Evolutionary conservation across 495 filamentous ascomycete species (phyloP).

Genomic region (Xylaria sp.): DNA sequence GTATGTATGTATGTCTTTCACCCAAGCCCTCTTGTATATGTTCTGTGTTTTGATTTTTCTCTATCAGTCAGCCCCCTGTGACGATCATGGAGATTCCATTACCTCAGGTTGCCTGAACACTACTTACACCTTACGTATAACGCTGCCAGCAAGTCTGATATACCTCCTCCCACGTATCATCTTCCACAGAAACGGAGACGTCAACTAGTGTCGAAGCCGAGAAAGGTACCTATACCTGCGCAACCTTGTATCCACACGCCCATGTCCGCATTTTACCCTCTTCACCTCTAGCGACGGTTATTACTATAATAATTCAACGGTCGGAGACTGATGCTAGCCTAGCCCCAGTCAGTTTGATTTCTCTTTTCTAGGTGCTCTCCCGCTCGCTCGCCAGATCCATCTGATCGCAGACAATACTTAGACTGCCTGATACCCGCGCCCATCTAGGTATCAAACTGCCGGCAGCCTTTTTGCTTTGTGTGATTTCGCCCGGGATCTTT

Average conservation of each 20-base stretch:
- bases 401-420: conserved; percentile 15
- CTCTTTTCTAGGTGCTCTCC: conserved; percentile 6
- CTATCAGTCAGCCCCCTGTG: conserved; percentile 5
- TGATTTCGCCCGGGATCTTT: not conserved
- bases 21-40: not conserved
- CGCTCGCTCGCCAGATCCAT: conserved; percentile 13
- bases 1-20: too few species aligned
- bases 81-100: conserved; percentile 18
- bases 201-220: conserved; percentile 7
- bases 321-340: conserved; percentile 12
- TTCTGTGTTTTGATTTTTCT: not conserved
- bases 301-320: conserved; percentile 26
- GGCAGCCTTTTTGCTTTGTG: not conserved
- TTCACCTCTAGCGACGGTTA: conserved; percentile 18
- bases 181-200: not conserved
- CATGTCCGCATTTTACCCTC: conserved; percentile 21
- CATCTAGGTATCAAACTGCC: conserved; percentile 14
- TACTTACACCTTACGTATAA: conserved; percentile 7
- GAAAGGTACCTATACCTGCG: conserved; percentile 6
- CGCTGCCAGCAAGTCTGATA: not conserved
- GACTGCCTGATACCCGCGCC: conserved; percentile 6
- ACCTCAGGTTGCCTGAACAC: not conserved
- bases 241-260: conserved; percentile 19
- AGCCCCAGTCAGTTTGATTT: conserved; percentile 16
- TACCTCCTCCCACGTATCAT: conserved; percentile 16